Evolutionary conservation across 352 stramenopile genomes (phyloP), one percentile per base, ranked within the genome.

Genomic region (Pythium periplocum): DNA sequence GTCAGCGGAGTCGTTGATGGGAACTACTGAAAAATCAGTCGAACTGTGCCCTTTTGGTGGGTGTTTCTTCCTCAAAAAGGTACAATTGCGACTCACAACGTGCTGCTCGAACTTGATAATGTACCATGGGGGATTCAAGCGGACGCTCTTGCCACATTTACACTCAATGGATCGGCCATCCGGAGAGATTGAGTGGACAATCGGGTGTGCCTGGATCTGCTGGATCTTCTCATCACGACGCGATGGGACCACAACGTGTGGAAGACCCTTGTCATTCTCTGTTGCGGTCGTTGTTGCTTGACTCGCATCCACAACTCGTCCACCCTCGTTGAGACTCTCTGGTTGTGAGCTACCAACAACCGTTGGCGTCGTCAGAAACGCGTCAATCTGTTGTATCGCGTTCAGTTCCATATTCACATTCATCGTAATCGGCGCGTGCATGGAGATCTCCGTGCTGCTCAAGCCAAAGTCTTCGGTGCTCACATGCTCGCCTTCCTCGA

Each of bases 101-200:
- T 93, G 83, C 67, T 93, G 83, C 61, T 93, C 83, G 38, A 83
- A 93, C 60, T 93, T 93, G 45, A 88, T 64, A 48, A 93, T 88
- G 53, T 93, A 93, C 83, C 83, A 93, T 34, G 83, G 74, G 36
- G 83, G 83, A 31, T 93, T 93, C 11, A 93, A 56, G 0, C 78
- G 70, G 47, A 93, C 83, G 42, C 55, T 70, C 41, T 79, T 77
- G 2, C 83, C 79, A 57, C 83, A 93, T 34, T 83, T 87, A 56
- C 83, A 93, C 35, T 59, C 42, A 2, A 93, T 69, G 6, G 64
- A 64, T 5, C 79, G 73, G 2, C 83, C 83, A 51, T 93, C 79
- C 0, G 53, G 5, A 0, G 72, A 59, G 2, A 87, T 66, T 0
- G 64, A 72, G 4, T 48, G 48, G 12, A 88, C 79, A 11, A 83